Base-by-base conservation (phyloP, 2,329 filamentous ascomycete species). In the Ilyonectria mors-panacis region DNA sequence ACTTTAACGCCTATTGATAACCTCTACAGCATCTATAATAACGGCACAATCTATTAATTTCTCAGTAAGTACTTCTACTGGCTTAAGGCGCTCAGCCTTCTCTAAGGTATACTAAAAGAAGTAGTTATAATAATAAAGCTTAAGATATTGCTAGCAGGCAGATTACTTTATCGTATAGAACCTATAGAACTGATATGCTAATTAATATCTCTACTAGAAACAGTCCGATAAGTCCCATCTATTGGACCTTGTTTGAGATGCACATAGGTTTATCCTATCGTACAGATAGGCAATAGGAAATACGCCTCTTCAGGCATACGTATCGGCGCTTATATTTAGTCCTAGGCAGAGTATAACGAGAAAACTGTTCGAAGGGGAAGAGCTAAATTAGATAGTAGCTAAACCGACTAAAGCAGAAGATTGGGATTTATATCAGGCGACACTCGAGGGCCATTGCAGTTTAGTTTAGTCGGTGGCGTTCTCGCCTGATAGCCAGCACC, bases 1-100 rank as follows among this genome's bases (percentile, higher is more conserved):
- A 39, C 37, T 39, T 39, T 13, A 6, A 39, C 2, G 37, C 12
- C 37, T 17, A 39, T 17, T 4, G 37, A 39, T 15, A 23, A n/a
- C 1, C 23, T n/a, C n/a, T n/a, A n/a, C n/a, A n/a, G n/a, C n/a
- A n/a, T 17, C 4, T 4, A 17, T 6, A 13, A 57, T 1, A 19
- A 42, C 1, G 10, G 44, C 4, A 0, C 7, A 3, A 2, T 58
- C 1, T 0, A 58, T 3, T 4, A 19, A 0, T 66, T 66, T 26
- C 2, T 66, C 0, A 33, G 12, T 7, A 5, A 26, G 9, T 66
- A n/a, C 3, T 76, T 85, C 1, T 77, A 84, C 59, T 85, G 81
- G 83, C 71, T 86, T 3, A 82, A 85, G 63, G 78, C 80, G 42
- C 74, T 85, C 2, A 80, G 80, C 50, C 76, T 83, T 4, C 66